These are phyloP conservation scores for Aspergillus steynii DNA, from an alignment of 495 filamentous ascomycete genomes.

Conservation along the genomic window DNA sequence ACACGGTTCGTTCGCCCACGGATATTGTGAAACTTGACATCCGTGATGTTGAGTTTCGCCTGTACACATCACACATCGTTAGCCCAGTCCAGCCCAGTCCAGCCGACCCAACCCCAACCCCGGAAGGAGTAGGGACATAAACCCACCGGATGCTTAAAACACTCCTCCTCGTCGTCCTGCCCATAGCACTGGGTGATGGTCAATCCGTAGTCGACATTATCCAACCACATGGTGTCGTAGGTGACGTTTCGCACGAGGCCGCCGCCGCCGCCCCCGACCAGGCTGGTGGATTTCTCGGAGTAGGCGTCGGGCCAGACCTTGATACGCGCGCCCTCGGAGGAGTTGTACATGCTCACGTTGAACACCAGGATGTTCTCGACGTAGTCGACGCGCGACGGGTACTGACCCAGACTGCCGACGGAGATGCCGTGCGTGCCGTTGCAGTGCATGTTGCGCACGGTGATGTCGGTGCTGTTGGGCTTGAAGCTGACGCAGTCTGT, in stretches of 20 bases:
- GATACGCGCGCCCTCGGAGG: slow-evolving; percentile 8
- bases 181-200: slow-evolving; percentile 10
- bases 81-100: too few species aligned
- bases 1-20: too few species aligned
- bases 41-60: too few species aligned
- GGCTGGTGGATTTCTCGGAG: background rate
- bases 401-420: slow-evolving; percentile 13
- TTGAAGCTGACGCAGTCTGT: slow-evolving; percentile 16
- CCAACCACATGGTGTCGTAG: slow-evolving; percentile 11
- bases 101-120: too few species aligned
- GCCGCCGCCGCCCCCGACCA: slow-evolving; percentile 2
- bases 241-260: slow-evolving; percentile 14
- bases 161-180: too few species aligned
- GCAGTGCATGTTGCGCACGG: slow-evolving; percentile 11
- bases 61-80: too few species aligned
- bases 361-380: slow-evolving; percentile 13
- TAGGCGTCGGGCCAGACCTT: slow-evolving; percentile 14
- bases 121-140: too few species aligned
- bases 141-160: too few species aligned
- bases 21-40: too few species aligned
- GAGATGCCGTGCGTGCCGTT: slow-evolving; percentile 17
- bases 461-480: slow-evolving; percentile 10
- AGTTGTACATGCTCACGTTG: slow-evolving; percentile 14
- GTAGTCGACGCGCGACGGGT: slow-evolving; percentile 7
- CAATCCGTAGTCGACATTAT: slow-evolving; percentile 8